Evolutionary conservation across 1,284 basidiomycete genomes (phyloP).

Genomic region (Sporisorium sorghi): DNA sequence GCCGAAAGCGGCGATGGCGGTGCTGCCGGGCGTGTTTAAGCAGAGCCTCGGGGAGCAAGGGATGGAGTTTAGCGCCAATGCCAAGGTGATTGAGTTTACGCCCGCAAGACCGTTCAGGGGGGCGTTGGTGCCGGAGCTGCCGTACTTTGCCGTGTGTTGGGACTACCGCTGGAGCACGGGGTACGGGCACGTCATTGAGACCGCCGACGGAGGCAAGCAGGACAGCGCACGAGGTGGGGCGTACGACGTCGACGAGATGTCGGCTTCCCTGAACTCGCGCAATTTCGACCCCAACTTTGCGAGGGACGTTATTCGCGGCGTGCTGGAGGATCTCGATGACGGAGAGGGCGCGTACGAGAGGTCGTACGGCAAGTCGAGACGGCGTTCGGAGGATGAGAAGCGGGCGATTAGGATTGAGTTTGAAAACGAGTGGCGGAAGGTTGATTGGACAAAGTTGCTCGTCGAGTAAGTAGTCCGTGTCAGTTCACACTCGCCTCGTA

Average conservation of each 20-base stretch:
- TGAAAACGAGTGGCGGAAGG: constrained; percentile 71
- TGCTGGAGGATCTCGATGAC: constrained; percentile 87
- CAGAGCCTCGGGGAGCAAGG: constrained; percentile 92
- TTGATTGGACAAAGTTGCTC: constrained; percentile 70
- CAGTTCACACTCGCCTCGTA: no score
- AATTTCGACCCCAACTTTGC: constrained; percentile 75
- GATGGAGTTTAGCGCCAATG: constrained; percentile 96
- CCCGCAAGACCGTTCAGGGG: constrained; percentile 51
- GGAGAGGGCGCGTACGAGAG: constrained; percentile 12
- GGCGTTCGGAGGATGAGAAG: constrained; percentile 75
- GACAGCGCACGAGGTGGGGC: constrained; percentile 73
- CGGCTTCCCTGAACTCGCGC: constrained; percentile 15
- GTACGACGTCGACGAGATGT: constrained; percentile 71
- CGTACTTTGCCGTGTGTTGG: constrained; percentile 98
- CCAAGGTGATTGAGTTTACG: constrained; percentile 93
- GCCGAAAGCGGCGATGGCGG: constrained; percentile 83
- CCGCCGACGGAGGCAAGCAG: constrained; percentile 71
- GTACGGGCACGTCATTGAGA: constrained; percentile 80
- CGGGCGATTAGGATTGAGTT: constrained; percentile 75
- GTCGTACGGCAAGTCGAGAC: constrained; percentile 73
- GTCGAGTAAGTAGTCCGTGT: no score
- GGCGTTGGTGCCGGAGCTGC: constrained; percentile 87
- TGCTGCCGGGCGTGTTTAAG: constrained; percentile 92
- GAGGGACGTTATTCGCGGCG: constrained; percentile 90
- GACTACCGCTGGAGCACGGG: constrained; percentile 83